Evolutionary conservation across 139 green algal species (phyloP).

Genomic region (Chlorella ohadii): DNA sequence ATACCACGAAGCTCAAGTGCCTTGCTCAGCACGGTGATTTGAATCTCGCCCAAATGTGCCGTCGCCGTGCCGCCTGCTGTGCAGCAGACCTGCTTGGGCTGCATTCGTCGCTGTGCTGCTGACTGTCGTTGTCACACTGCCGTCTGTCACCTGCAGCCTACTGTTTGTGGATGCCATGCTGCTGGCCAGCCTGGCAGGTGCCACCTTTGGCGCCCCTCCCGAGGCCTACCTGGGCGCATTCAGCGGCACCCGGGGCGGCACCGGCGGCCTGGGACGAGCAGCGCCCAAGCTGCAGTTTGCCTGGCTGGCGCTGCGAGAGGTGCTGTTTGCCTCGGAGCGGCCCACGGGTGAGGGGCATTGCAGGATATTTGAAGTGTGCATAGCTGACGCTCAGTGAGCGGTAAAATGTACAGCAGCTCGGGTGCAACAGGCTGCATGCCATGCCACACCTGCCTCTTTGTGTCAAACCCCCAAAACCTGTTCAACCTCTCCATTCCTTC

Average conservation of each 20-base stretch:
- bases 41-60: no score
- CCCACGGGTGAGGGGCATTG: slow-evolving; percentile 6
- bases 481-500: no score
- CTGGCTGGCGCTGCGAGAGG: slow-evolving; percentile 28
- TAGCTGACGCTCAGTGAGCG: no score
- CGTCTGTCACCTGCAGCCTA: no score
- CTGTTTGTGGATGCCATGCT: slow-evolving; percentile 41
- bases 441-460: background rate
- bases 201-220: background rate
- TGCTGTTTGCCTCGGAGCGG: background rate
- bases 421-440: background rate
- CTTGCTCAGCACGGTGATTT: no score
- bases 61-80: no score
- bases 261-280: background rate
- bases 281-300: slow-evolving; percentile 4
- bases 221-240: slow-evolving; percentile 36
- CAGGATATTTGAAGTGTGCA: no score
- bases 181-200: slow-evolving; percentile 28
- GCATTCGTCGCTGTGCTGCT: no score
- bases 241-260: background rate
- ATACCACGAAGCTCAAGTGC: no score
- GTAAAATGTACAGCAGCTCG: background rate
- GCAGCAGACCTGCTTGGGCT: no score
- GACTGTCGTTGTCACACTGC: no score
- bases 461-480: no score